Conservation (phyloP, 371 early-diverging fungal species). For the Furculomyces boomerangus region DNA sequence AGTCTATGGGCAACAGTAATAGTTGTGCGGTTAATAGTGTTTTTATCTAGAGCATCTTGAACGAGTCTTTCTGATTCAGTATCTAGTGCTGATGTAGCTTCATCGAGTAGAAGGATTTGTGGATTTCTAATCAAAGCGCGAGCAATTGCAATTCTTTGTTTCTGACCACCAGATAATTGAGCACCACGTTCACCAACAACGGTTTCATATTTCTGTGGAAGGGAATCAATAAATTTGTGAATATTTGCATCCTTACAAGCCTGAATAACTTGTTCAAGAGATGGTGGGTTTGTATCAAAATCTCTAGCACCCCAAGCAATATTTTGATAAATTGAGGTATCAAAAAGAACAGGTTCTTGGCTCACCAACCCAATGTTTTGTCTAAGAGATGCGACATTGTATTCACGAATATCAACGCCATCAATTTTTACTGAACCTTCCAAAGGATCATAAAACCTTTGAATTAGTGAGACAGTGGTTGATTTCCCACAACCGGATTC, state of each 20-base stretch:
- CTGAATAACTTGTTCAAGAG: conserved; percentile 24
- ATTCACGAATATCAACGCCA: conserved; percentile 41
- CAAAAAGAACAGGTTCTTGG: conserved; percentile 51
- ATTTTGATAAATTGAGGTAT: conserved; percentile 30
- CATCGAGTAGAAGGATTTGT: conserved; percentile 77
- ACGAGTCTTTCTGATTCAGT: conserved; percentile 78
- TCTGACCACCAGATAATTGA: conserved; percentile 76
- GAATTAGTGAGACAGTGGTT: conserved; percentile 68
- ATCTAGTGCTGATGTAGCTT: conserved; percentile 92
- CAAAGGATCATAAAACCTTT: conserved; percentile 73
- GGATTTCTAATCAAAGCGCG: conserved; percentile 80
- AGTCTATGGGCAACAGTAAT: conserved; percentile 86
- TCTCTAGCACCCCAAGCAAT: conserved; percentile 18
- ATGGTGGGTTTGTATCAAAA: conserved; percentile 21
- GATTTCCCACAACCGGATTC: conserved; percentile 83
- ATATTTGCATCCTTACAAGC: conserved; percentile 36
- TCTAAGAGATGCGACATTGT: conserved; percentile 58
- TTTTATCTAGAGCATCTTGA: conserved; percentile 75
- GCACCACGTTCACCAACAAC: conserved; percentile 64
- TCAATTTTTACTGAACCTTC: conserved; percentile 46
- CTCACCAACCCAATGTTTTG: conserved; percentile 67
- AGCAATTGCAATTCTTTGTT: conserved; percentile 72
- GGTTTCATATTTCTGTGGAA: conserved; percentile 65
- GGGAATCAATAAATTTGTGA: conserved; percentile 45
- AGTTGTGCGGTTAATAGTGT: conserved; percentile 61